These are phyloP conservation scores for Grifola frondosa DNA, from an alignment of 1,284 basidiomycete genomes.

Conservation along the genomic window DNA sequence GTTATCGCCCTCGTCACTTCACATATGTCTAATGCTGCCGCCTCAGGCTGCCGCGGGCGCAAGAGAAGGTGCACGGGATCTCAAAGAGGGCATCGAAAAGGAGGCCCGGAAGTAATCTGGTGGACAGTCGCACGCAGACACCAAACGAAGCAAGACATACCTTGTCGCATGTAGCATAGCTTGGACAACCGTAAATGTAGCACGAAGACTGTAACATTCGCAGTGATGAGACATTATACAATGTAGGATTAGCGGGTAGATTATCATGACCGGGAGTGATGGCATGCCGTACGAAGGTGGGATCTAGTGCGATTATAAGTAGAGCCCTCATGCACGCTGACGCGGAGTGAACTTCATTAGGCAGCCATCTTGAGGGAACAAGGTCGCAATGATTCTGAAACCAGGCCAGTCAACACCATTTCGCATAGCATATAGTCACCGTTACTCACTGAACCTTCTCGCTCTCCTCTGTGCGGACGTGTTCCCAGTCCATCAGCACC, in stretches of 20 bases:
- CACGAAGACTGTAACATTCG: too few species aligned
- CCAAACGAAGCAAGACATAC: too few species aligned
- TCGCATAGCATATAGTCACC: conserved; percentile 1
- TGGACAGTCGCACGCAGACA: too few species aligned
- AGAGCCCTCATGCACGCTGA: conserved; percentile 13
- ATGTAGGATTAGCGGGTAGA: too few species aligned
- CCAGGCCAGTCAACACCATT: conserved; percentile 9
- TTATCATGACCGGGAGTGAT: too few species aligned
- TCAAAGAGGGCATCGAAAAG: conserved; percentile 38
- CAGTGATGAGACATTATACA: too few species aligned
- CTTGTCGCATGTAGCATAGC: too few species aligned
- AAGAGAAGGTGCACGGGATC: conserved; percentile 43
- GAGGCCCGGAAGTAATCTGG: conserved; percentile 44
- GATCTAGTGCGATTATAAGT: conserved; percentile 1
- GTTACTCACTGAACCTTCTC: conserved; percentile 78
- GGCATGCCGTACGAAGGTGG: conserved; percentile 3
- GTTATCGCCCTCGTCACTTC: too few species aligned
- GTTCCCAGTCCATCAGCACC: conserved; percentile 85
- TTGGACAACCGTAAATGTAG: too few species aligned
- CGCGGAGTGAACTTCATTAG: conserved; percentile 75
- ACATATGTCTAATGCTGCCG: neutral
- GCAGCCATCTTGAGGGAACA: conserved; percentile 95
- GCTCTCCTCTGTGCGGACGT: conserved; percentile 78
- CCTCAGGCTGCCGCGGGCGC: conserved; percentile 43
- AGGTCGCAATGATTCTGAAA: conserved; percentile 81